Base-by-base conservation (phyloP, 2,329 filamentous ascomycete genomes). In the Conoideocrella luteorostrata region DNA sequence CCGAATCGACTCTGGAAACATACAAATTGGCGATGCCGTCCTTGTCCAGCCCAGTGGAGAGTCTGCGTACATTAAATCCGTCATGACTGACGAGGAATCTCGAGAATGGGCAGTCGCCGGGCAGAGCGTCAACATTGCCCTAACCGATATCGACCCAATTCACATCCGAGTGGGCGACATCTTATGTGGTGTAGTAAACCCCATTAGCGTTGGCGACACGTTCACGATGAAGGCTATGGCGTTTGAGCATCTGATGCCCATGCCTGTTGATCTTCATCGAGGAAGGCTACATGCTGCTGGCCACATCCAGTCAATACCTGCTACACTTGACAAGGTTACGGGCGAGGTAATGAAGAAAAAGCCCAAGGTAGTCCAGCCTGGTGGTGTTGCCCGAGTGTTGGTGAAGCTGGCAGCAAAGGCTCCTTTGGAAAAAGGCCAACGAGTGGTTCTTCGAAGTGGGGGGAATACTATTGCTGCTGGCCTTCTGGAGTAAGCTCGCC, bases 41-140 rank as follows among this genome's bases (percentile, higher is more conserved):
- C 60, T 90, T 5, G 78, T 88, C 2, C 84, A 94, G 61, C 93
- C 93, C 0, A 86, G 86, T 43, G 82, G 82, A 20, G 86, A 96
- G 59, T 83, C 78, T 29, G 90, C 88, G 1, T 81, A 80, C 40
- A 77, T 97, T 62, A 95, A 91, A 60, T 84, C 80, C 4, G 72
- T 98, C 38, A 83, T 93, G 60, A 75, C 89, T 9, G 84, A 91
- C 58, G 75, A 80, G 18, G 78, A 86, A 40, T 67, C 77, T 1
- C 78, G 75, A 11, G 89, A 95, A 47, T 98, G 89, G 88, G 88
- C 87, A 0, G 89, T 96, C 12, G 90, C 91, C 1, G 91, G 91
- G 1, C 88, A 97, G 58, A 95, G 93, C 47, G 80, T 87, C 13
- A 84, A 82, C 0, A 69, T 98, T n/a, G 85, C 94, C 52, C 74